phyloP scores from a whole-genome alignment of 768 basidiomycete species.

The Dioszegia aurantiaca region DNA sequence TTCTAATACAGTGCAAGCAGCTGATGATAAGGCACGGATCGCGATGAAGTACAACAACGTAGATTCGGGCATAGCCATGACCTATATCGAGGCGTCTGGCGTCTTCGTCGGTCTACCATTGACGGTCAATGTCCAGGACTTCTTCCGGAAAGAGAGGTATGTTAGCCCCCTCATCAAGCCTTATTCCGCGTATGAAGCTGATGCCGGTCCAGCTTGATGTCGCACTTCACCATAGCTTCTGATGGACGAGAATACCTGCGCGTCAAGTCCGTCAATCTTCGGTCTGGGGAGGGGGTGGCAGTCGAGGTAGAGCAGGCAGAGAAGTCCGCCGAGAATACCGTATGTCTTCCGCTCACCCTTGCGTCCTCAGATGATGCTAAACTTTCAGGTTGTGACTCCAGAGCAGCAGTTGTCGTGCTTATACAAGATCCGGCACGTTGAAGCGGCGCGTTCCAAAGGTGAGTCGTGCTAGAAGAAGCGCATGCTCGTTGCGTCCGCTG shows the following conservation, averaged over 20 bases:
- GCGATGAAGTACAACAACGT: conserved; percentile 66
- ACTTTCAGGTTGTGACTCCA: conserved; percentile 58
- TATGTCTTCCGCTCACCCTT: conserved; percentile 35
- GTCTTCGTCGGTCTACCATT: conserved; percentile 70
- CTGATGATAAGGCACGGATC: conserved; percentile 60
- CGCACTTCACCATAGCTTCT: conserved; percentile 83
- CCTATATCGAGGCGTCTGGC: conserved; percentile 26
- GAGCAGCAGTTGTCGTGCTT: conserved; percentile 72
- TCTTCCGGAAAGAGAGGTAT: conserved; percentile 81
- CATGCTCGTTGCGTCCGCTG: neutral
- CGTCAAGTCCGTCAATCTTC: conserved; percentile 52
- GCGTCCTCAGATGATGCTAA: neutral
- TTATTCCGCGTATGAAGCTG: neutral
- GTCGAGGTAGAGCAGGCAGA: conserved; percentile 23
- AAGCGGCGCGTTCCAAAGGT: conserved; percentile 57
- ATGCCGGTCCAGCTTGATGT: conserved; percentile 65
- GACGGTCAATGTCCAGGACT: conserved; percentile 92
- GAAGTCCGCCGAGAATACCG: conserved; percentile 39
- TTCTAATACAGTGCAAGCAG: neutral
- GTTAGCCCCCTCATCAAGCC: neutral
- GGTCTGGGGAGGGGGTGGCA: conserved; percentile 12
- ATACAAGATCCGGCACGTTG: conserved; percentile 67
- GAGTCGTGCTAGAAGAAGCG: conserved; percentile 1
- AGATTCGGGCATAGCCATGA: conserved; percentile 9
- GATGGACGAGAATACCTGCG: conserved; percentile 76